phyloP scores from a whole-genome alignment of 768 basidiomycete genomes.

The Pleurotus sapidus region DNA sequence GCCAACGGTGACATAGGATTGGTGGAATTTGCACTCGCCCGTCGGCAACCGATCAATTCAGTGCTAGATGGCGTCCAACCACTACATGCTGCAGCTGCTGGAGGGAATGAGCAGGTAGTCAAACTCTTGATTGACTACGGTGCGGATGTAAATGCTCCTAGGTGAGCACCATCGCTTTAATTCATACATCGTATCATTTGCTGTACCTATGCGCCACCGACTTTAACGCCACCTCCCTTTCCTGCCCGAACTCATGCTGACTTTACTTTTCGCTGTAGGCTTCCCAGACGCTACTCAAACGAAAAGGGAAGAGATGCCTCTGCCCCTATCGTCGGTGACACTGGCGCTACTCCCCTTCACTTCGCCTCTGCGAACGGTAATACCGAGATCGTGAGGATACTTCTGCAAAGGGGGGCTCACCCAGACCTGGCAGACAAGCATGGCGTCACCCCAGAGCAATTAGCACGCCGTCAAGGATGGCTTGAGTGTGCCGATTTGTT shows the following conservation, averaged over 20 bases:
- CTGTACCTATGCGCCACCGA: neutral
- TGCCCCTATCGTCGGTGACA: slow-evolving; percentile 71
- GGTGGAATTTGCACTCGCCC: slow-evolving; percentile 87
- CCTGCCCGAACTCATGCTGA: neutral
- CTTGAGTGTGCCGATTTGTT: slow-evolving; percentile 74
- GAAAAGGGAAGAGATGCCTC: slow-evolving; percentile 65
- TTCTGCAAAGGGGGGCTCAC: slow-evolving; percentile 83
- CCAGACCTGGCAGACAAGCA: slow-evolving; percentile 86
- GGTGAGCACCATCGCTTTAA: slow-evolving; percentile 43
- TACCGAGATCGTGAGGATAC: slow-evolving; percentile 66
- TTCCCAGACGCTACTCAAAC: slow-evolving; percentile 72
- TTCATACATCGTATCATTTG: slow-evolving; percentile 1
- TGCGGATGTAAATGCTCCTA: slow-evolving; percentile 97
- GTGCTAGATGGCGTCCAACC: slow-evolving; percentile 97
- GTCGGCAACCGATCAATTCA: slow-evolving; percentile 95
- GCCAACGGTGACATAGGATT: slow-evolving; percentile 88
- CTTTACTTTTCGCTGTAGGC: slow-evolving; percentile 33
- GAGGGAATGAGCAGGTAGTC: slow-evolving; percentile 87
- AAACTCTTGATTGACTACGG: slow-evolving; percentile 86
- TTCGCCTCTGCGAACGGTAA: slow-evolving; percentile 97
- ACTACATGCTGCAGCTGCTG: slow-evolving; percentile 90
- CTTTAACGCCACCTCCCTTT: slow-evolving; percentile 10
- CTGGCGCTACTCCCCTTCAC: slow-evolving; percentile 94
- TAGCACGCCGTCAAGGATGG: slow-evolving; percentile 82
- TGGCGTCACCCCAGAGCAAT: slow-evolving; percentile 81